phyloP scores from a whole-genome alignment of 768 basidiomycete genomes.

The Gloeostereum incarnatum region DNA sequence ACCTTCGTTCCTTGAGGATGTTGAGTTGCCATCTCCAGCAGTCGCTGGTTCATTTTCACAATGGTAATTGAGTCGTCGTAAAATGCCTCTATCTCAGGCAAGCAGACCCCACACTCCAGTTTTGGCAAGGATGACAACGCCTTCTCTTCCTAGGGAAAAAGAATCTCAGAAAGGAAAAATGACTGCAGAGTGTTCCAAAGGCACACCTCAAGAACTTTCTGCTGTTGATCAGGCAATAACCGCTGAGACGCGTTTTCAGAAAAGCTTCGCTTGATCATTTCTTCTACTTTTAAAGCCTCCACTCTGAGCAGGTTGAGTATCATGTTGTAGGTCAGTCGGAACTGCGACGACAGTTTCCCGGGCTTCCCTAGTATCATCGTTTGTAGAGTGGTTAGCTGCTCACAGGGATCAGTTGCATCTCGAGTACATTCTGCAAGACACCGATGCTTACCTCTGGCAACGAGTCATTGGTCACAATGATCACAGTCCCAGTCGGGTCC shows the following conservation, averaged over 20 bases:
- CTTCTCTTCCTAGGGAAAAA: slow-evolving; percentile 55
- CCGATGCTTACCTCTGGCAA: slow-evolving; percentile 66
- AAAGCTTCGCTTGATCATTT: slow-evolving; percentile 99
- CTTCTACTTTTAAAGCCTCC: slow-evolving; percentile 91
- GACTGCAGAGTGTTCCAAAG: neutral
- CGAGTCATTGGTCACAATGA: slow-evolving; percentile 77
- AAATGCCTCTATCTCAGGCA: slow-evolving; percentile 60
- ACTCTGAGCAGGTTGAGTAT: slow-evolving; percentile 94
- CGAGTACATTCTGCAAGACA: neutral
- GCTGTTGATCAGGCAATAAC: slow-evolving; percentile 88
- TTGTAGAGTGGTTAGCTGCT: slow-evolving; percentile 61
- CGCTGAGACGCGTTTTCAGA: slow-evolving; percentile 96
- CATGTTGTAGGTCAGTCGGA: slow-evolving; percentile 98
- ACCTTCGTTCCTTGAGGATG: slow-evolving; percentile 62
- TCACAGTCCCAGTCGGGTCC: slow-evolving; percentile 91
- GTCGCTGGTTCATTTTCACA: slow-evolving; percentile 47
- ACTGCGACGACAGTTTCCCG: slow-evolving; percentile 89
- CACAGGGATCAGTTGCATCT: slow-evolving; percentile 1
- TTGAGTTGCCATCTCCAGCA: slow-evolving; percentile 50
- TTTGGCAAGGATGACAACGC: slow-evolving; percentile 50
- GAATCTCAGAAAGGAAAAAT: slow-evolving; percentile 4
- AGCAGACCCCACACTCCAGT: slow-evolving; percentile 61
- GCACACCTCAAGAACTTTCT: slow-evolving; percentile 72
- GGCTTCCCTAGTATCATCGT: slow-evolving; percentile 95
- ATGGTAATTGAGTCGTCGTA: slow-evolving; percentile 68